Percentiles rank a stretch among this genome's conserved stretches.
Evolutionary conservation across 164 flowering plant genomes (phyloP).

Genomic region (Berberis vulgaris): DNA sequence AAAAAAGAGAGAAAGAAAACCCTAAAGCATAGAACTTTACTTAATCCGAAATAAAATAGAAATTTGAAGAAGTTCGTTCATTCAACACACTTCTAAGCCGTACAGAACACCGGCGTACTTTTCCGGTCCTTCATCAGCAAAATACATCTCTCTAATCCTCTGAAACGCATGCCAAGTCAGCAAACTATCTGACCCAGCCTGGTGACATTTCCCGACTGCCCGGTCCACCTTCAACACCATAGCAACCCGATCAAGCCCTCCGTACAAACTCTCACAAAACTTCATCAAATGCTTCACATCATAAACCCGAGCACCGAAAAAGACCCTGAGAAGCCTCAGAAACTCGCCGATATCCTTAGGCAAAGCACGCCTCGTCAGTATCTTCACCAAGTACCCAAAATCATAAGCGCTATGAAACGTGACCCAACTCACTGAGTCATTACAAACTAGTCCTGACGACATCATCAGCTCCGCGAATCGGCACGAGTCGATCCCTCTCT

Average conservation of each 20-base stretch:
- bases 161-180: constrained; percentile 38
- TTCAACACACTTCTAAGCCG: constrained; percentile 10
- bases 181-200: constrained; percentile 64
- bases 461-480: constrained; percentile 45
- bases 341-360: constrained; percentile 33
- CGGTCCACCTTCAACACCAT: constrained; percentile 26
- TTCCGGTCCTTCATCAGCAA: constrained; percentile 11
- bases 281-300: constrained; percentile 48
- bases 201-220: constrained; percentile 42
- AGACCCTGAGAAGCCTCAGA: constrained; percentile 19
- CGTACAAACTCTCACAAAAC: constrained; percentile 29
- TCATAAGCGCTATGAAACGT: constrained; percentile 54
- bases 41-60: too few relatives aligned
- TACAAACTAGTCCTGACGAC: constrained; percentile 49
- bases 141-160: constrained; percentile 23
- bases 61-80: too few relatives aligned
- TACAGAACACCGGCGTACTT: constrained; percentile 21
- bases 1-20: too few relatives aligned
- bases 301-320: constrained; percentile 33
- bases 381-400: constrained; percentile 48
- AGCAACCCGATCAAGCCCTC: constrained; percentile 39
- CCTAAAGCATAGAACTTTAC: too few relatives aligned
- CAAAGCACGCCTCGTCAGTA: constrained; percentile 21
- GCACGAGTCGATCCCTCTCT: constrained; percentile 31
- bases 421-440: constrained; percentile 44